A percentile compares a stretch with the other conserved stretches of the same genome.
These are phyloP conservation scores for Chrysanthemum makinoi DNA, from an alignment of 129 eudicot genomes.

Conservation along the genomic window DNA sequence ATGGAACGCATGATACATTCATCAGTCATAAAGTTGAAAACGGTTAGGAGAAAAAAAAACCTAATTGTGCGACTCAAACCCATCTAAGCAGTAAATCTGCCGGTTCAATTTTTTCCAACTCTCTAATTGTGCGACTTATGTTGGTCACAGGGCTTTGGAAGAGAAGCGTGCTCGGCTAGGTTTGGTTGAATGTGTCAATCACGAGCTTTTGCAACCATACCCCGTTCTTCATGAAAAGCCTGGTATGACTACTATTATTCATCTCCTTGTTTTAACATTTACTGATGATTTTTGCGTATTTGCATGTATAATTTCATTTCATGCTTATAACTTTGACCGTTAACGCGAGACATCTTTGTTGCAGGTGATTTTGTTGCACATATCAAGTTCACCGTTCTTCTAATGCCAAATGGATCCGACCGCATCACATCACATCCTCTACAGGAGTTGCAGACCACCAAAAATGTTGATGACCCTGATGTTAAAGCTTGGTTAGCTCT, in stretches of 20 bases:
- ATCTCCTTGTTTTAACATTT: too few species aligned
- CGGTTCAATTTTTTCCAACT: too few species aligned
- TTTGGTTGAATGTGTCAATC: slow-evolving; percentile 82
- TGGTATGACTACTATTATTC: slow-evolving; percentile 36
- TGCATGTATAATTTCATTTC: neutral
- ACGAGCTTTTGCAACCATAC: slow-evolving; percentile 85
- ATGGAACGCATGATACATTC: too few species aligned
- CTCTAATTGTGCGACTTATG: neutral
- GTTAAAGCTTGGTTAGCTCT: slow-evolving; percentile 89
- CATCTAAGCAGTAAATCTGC: too few species aligned
- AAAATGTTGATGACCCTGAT: slow-evolving; percentile 82
- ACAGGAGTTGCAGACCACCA: slow-evolving; percentile 90
- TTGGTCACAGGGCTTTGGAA: slow-evolving; percentile 66
- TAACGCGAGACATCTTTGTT: slow-evolving; percentile 1
- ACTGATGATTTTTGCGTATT: neutral
- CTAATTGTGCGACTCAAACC: neutral
- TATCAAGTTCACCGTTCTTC: slow-evolving; percentile 83
- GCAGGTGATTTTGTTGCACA: slow-evolving; percentile 95
- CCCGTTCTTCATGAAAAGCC: slow-evolving; percentile 92
- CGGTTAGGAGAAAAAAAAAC: too few species aligned
- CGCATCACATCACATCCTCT: slow-evolving; percentile 77
- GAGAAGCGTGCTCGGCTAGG: slow-evolving; percentile 86
- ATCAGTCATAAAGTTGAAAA: too few species aligned
- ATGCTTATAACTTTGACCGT: neutral
- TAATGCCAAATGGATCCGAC: slow-evolving; percentile 99